Conservation (phyloP, 441 rosid genomes). For the Biscutella laevigata region DNA sequence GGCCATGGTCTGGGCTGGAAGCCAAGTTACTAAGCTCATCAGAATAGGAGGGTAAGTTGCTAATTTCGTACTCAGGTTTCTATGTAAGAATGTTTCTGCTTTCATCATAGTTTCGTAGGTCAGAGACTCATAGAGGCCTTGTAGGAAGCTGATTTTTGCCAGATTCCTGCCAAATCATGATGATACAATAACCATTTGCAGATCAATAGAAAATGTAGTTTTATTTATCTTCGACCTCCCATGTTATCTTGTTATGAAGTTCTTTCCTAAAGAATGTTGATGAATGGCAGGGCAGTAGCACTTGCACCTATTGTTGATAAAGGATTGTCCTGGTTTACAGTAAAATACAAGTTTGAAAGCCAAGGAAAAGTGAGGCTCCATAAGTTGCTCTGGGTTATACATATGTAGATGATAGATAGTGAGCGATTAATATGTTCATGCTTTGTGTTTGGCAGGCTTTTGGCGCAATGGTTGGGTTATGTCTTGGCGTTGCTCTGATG, state of each 20-base stretch:
- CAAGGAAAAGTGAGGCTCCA: constrained; percentile 55
- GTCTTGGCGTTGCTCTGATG: constrained; percentile 64
- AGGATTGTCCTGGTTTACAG: constrained; percentile 76
- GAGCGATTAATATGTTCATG: not conserved
- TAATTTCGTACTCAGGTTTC: not conserved
- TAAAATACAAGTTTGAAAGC: constrained; percentile 52
- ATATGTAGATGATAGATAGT: not conserved
- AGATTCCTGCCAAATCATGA: not conserved
- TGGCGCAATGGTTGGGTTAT: constrained; percentile 50
- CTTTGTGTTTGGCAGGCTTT: constrained; percentile 48
- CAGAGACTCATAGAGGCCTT: not conserved
- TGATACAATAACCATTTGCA: too few species aligned
- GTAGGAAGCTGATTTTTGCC: not conserved
- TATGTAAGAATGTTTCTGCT: not conserved
- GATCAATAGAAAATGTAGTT: too few species aligned
- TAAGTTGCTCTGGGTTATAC: not conserved
- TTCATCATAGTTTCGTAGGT: not conserved
- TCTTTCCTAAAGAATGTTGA: constrained; percentile 3
- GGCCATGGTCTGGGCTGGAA: constrained; percentile 99
- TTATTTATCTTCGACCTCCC: too few species aligned
- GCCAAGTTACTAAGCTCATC: constrained; percentile 83
- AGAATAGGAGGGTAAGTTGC: constrained; percentile 83
- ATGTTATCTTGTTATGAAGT: not conserved
- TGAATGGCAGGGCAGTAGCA: constrained; percentile 73
- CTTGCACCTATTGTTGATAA: constrained; percentile 78